Conservation (phyloP, 306 rosid genomes). For the Prunus dulcis region DNA sequence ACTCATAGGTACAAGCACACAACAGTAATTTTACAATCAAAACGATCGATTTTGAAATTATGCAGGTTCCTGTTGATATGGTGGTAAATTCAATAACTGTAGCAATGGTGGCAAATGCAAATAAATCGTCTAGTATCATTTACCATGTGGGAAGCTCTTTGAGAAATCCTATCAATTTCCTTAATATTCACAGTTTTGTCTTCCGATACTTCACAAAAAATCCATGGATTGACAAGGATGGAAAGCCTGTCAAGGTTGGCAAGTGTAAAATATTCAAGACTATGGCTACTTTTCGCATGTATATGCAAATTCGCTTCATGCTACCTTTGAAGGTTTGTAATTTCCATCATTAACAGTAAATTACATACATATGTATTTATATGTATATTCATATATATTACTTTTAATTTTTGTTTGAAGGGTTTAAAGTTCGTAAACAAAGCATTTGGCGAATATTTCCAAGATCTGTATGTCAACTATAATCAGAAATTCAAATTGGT, state of each 20-base stretch:
- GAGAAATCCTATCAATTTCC: slow-evolving; percentile 27
- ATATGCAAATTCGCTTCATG: slow-evolving; percentile 20
- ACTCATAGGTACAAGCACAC: too few species aligned
- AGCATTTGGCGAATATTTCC: neutral
- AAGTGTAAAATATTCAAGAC: neutral
- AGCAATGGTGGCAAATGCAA: slow-evolving; percentile 29
- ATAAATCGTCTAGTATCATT: slow-evolving; percentile 15
- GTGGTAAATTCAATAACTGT: slow-evolving; percentile 37
- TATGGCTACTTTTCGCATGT: slow-evolving; percentile 20
- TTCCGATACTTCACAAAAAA: slow-evolving; percentile 9
- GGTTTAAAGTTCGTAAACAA: neutral
- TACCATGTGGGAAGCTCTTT: slow-evolving; percentile 43
- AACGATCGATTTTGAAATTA: neutral
- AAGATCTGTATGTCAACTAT: neutral
- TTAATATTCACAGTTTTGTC: neutral
- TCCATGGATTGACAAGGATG: slow-evolving; percentile 19
- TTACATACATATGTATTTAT: too few species aligned
- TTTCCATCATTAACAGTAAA: too few species aligned
- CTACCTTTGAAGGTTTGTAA: slow-evolving; percentile 33
- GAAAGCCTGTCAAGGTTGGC: slow-evolving; percentile 20
- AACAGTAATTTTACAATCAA: too few species aligned
- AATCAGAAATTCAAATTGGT: too few species aligned
- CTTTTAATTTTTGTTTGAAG: too few species aligned
- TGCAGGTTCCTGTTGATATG: slow-evolving; percentile 54
- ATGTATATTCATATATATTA: too few species aligned